Evolutionary conservation across 257 asterid genomes (phyloP), one percentile per base, ranked within the genome.

Genomic region (Thymus quinquecostatus): DNA sequence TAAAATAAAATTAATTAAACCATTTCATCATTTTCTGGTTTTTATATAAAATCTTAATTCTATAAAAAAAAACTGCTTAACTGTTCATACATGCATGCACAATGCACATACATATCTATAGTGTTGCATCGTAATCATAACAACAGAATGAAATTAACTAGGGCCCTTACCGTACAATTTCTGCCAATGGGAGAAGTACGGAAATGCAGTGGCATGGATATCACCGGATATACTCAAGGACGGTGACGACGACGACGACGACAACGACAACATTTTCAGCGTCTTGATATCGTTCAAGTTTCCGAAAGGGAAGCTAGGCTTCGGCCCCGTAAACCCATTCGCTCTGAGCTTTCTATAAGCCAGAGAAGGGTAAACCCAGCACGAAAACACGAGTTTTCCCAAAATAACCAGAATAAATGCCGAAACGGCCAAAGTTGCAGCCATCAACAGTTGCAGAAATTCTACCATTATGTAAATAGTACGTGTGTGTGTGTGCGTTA

Each of bases 311-410:
- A 94, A 94, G 68, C 67, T 73, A 3, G 99, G 99, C 34, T 51
- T 71, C 11, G 99, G 99, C 45, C 99, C 99, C 0, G 71, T 62
- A 75, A 94, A 88, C n/a, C 99, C 99, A 80, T 88, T 89, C 27
- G 80, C 75, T 72, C 68, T 81, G 3, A 94, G 86, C 79, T 83
- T 88, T 53, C 65, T 36, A n/a, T 83, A 66, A 6, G 70, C 74
- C 32, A 79, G 66, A 70, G 36, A 66, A 21, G 99, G 99, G 72
- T 69, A 14, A 74, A 94, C 60, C 87, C 88, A 94, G 82, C 86
- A 89, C 2, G 77, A 77, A 67, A 86, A 57, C 21, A 81, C 1
- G 27, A 89, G 14, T 29, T 63, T 80, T 10, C 76, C 83, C 71
- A 83, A 6, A 43, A 79, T 29, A 27, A 72, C 8, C 10, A 80